phyloP scores from a whole-genome alignment of 1,284 basidiomycete species.

The Rhodotorula sp. region DNA sequence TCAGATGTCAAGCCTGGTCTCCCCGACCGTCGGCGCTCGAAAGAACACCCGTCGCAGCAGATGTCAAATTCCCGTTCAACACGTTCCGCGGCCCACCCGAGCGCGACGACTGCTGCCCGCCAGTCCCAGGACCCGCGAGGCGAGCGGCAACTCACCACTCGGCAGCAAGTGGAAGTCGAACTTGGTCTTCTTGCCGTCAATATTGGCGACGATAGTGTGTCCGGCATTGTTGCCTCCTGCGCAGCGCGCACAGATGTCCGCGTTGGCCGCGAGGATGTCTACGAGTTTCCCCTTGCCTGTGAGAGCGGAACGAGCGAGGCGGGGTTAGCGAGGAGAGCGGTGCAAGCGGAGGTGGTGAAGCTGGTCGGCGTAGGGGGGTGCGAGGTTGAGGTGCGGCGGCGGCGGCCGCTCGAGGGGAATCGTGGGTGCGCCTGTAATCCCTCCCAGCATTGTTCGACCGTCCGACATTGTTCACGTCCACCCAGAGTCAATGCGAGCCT shows the following conservation, averaged over 20 bases:
- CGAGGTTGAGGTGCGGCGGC: too few species aligned
- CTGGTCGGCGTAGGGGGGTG: background rate
- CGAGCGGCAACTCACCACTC: constrained; percentile 64
- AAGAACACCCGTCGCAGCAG: background rate
- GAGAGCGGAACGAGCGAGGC: background rate
- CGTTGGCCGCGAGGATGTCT: constrained; percentile 81
- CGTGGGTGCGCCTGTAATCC: too few species aligned
- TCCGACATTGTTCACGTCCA: background rate
- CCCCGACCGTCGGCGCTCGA: background rate
- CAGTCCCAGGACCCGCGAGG: background rate
- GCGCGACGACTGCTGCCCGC: background rate
- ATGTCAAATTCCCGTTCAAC: too few species aligned
- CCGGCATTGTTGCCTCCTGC: constrained; percentile 99
- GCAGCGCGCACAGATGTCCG: constrained; percentile 91
- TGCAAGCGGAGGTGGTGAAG: background rate
- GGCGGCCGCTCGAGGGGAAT: too few species aligned
- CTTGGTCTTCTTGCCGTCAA: constrained; percentile 71
- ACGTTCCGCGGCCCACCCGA: too few species aligned
- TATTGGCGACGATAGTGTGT: constrained; percentile 86
- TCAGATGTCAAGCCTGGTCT: too few species aligned
- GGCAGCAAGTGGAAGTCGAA: constrained; percentile 96
- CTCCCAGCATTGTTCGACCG: too few species aligned
- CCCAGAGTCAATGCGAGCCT: too few species aligned
- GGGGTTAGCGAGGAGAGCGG: background rate
- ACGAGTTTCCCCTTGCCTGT: constrained; percentile 85